phyloP scores from a whole-genome alignment of 768 basidiomycete genomes.

The Panus rudis region DNA sequence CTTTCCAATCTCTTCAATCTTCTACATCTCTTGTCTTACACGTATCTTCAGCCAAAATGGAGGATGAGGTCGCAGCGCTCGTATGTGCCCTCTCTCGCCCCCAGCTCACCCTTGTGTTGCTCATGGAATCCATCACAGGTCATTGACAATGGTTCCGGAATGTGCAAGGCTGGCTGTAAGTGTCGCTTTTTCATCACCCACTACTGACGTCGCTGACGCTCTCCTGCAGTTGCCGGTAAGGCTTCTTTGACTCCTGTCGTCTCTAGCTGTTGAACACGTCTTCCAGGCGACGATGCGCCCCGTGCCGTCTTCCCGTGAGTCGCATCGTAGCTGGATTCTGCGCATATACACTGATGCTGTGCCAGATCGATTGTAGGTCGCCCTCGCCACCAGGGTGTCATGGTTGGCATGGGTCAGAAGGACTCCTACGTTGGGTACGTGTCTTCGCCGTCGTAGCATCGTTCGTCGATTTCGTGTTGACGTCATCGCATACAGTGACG shows the following conservation, averaged over 20 bases:
- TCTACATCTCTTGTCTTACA: slow-evolving; percentile 15
- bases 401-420: slow-evolving; percentile 76
- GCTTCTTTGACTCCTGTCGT: neutral
- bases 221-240: slow-evolving; percentile 62
- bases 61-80: slow-evolving; percentile 59
- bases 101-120: neutral
- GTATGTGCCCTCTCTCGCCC: slow-evolving; percentile 23
- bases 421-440: slow-evolving; percentile 68
- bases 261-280: neutral
- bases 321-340: neutral
- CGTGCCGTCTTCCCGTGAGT: slow-evolving; percentile 96
- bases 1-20: slow-evolving; percentile 12
- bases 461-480: neutral
- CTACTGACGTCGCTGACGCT: slow-evolving; percentile 72
- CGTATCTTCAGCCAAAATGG: slow-evolving; percentile 41
- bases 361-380: slow-evolving; percentile 60
- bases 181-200: slow-evolving; percentile 20
- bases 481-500: slow-evolving; percentile 37
- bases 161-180: slow-evolving; percentile 99
- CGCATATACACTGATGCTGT: neutral
- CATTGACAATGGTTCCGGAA: slow-evolving; percentile 94
- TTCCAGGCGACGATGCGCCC: slow-evolving; percentile 87
- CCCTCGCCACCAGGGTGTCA: slow-evolving; percentile 67
- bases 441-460: neutral
- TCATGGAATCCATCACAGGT: slow-evolving; percentile 38